Evolutionary conservation across 257 asterid genomes (phyloP).

Genomic region (Ehretia macrophylla): DNA sequence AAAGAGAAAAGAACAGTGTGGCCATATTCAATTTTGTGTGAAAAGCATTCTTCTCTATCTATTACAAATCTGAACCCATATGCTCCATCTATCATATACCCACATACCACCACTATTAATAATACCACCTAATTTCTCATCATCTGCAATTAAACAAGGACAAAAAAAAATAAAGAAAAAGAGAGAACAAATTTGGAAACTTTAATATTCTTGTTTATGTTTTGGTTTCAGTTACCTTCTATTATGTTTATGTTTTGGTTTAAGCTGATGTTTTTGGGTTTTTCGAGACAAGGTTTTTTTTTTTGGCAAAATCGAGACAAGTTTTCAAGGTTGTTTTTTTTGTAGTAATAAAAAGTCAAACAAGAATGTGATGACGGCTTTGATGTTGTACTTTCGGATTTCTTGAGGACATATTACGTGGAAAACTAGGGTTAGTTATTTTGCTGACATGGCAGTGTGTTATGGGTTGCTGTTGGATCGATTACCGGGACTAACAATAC

Average conservation of each 20-base stretch:
- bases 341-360: not conserved
- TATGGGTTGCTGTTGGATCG: not conserved
- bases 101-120: constrained; percentile 24
- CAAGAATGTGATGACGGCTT: not conserved
- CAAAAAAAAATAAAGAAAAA: not conserved
- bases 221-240: not conserved
- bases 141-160: constrained; percentile 4
- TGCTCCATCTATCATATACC: constrained; percentile 33
- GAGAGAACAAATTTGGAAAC: not conserved
- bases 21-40: constrained; percentile 83
- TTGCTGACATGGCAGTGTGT: not conserved
- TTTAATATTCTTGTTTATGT: too few species aligned
- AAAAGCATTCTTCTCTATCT: constrained; percentile 82
- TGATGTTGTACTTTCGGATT: not conserved
- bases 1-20: constrained; percentile 77
- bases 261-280: too few species aligned
- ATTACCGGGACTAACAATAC: too few species aligned
- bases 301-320: too few species aligned
- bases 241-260: too few species aligned
- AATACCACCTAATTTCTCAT: constrained; percentile 13
- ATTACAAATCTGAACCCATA: constrained; percentile 76
- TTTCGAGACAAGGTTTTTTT: too few species aligned
- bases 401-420: too few species aligned
- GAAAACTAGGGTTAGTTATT: too few species aligned
- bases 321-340: not conserved